Percentiles rank a stretch among this genome's conserved stretches.
phyloP scores from a whole-genome alignment of 164 flowering plant species.

The Vitis rupestris region DNA sequence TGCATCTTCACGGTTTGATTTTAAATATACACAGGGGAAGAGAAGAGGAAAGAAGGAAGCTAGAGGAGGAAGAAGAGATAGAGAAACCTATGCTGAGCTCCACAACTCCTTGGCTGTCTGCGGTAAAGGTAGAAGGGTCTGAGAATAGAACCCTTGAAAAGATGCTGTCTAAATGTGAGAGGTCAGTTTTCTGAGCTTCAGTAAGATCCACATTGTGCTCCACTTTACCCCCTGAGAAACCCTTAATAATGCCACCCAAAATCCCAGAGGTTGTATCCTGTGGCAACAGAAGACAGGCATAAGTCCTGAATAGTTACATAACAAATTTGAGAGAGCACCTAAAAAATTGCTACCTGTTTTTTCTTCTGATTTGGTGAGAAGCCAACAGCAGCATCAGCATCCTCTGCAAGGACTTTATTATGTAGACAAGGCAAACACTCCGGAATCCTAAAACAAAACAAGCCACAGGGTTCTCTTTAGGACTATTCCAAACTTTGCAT shows the following conservation, averaged over 20 bases:
- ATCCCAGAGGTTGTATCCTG: constrained; percentile 49
- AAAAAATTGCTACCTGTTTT: constrained; percentile 17
- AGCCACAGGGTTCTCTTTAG: neutral
- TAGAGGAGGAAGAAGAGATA: neutral
- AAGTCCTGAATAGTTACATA: no score
- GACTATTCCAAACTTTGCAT: neutral
- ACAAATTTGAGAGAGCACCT: neutral
- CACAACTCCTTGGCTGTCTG: constrained; percentile 28
- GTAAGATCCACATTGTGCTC: constrained; percentile 21
- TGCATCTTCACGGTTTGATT: no score
- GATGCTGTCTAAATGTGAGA: constrained; percentile 47
- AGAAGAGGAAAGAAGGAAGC: neutral
- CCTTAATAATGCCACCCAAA: constrained; percentile 65
- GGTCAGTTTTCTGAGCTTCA: constrained; percentile 21
- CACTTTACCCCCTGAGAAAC: constrained; percentile 48
- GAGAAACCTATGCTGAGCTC: constrained; percentile 53
- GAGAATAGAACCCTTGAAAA: constrained; percentile 57
- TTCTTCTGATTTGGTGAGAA: constrained; percentile 21
- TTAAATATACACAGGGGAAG: neutral
- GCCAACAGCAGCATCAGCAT: constrained; percentile 24
- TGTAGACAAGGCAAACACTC: constrained; percentile 41
- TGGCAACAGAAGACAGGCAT: constrained; percentile 8
- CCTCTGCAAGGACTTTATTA: constrained; percentile 41
- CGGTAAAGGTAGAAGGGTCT: constrained; percentile 23
- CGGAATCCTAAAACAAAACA: constrained; percentile 28